Evolutionary conservation across 441 rosid species (phyloP).

Genomic region (Pelargonium fulgidum): DNA sequence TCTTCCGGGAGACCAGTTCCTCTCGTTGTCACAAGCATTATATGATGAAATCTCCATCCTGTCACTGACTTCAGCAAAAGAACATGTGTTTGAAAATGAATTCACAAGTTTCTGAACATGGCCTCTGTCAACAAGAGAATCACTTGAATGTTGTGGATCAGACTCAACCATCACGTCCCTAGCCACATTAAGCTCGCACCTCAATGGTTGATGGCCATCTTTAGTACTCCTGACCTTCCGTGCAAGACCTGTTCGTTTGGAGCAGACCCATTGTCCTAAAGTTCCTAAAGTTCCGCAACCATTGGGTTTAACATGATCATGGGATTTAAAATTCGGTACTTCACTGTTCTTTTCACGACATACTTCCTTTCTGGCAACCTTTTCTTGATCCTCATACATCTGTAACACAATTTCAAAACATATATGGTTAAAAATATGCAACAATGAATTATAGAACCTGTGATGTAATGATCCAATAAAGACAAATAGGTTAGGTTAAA

Average conservation of each 20-base stretch:
- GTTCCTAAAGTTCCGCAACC: slow-evolving; percentile 34
- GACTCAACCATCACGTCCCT: slow-evolving; percentile 36
- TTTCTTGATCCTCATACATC: slow-evolving; percentile 37
- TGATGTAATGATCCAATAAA: slow-evolving; percentile 1
- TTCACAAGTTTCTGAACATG: slow-evolving; percentile 29
- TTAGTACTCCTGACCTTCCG: slow-evolving; percentile 43
- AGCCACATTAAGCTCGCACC: slow-evolving; percentile 34
- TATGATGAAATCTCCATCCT: slow-evolving; percentile 29
- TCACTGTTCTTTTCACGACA: slow-evolving; percentile 26
- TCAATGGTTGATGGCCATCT: slow-evolving; percentile 32
- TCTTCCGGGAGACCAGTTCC: slow-evolving; percentile 35
- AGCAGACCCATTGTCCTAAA: slow-evolving; percentile 40
- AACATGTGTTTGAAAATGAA: slow-evolving; percentile 29
- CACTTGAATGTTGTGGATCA: slow-evolving; percentile 31
- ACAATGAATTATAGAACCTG: slow-evolving; percentile 9
- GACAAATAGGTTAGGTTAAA: background rate
- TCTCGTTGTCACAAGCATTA: slow-evolving; percentile 25
- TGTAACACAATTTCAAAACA: slow-evolving; percentile 32
- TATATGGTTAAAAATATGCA: slow-evolving; percentile 15
- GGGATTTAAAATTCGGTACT: slow-evolving; percentile 20
- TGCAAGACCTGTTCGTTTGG: slow-evolving; percentile 39
- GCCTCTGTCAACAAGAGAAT: slow-evolving; percentile 31
- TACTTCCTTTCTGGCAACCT: slow-evolving; percentile 28
- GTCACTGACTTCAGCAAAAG: slow-evolving; percentile 33
- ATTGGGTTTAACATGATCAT: slow-evolving; percentile 27